phyloP scores from a whole-genome alignment of 495 filamentous ascomycete genomes.

The Massariosphaeria phaeospora region DNA sequence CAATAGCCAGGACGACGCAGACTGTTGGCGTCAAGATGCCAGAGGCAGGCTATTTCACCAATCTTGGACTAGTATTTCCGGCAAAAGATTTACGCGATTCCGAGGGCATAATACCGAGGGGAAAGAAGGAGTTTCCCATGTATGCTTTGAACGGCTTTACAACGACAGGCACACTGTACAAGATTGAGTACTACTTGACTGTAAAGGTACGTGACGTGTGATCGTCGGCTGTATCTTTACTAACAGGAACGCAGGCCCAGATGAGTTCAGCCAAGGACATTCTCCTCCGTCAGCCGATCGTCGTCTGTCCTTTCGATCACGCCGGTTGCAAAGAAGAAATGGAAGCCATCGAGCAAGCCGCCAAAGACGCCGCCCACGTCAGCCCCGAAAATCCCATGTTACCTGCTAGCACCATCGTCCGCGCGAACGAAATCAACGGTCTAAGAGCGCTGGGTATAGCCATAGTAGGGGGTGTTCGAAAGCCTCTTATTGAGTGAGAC shows the following conservation, averaged over 20 bases:
- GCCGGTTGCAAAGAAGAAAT: constrained; percentile 96
- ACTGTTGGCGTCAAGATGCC: constrained; percentile 74
- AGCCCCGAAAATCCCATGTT: constrained; percentile 85
- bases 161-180: constrained; percentile 89
- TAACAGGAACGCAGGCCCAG: constrained; percentile 59
- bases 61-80: constrained; percentile 85
- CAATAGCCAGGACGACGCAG: constrained; percentile 77
- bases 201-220: constrained; percentile 65
- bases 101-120: constrained; percentile 81
- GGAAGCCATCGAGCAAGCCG: constrained; percentile 93
- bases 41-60: constrained; percentile 82
- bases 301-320: constrained; percentile 93
- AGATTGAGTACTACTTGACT: constrained; percentile 93
- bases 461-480: constrained; percentile 79
- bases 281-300: constrained; percentile 82
- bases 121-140: constrained; percentile 81
- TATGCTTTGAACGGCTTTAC: constrained; percentile 88
- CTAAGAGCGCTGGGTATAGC: constrained; percentile 74
- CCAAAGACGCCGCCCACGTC: constrained; percentile 82
- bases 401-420: constrained; percentile 74
- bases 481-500: constrained; percentile 81
- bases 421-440: constrained; percentile 68
- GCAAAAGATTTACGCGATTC: constrained; percentile 81
- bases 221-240: constrained; percentile 1
- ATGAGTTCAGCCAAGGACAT: constrained; percentile 90